A percentile compares a stretch with the other conserved stretches of the same genome.
Conservation (phyloP, 2,329 filamentous ascomycete species). For the Fusarium sp. region DNA sequence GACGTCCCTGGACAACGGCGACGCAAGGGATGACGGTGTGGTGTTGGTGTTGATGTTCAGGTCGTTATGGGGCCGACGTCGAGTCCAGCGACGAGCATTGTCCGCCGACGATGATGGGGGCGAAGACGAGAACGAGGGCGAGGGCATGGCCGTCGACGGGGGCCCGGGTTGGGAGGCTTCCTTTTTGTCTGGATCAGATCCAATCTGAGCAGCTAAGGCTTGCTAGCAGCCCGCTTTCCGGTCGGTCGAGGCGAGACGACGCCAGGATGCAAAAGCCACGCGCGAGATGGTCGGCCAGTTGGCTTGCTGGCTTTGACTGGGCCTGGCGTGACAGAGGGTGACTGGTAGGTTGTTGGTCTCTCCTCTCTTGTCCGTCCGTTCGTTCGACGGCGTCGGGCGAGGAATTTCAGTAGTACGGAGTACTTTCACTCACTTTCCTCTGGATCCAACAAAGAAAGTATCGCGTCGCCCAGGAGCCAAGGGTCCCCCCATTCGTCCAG, state of each 20-base stretch:
- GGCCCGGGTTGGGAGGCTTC: constrained; percentile 24
- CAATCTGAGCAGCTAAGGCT: constrained; percentile 28
- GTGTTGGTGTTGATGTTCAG: constrained; percentile 40
- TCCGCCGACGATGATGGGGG: constrained; percentile 30
- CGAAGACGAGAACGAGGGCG: constrained; percentile 23
- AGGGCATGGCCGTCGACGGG: constrained; percentile 34
- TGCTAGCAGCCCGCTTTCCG: constrained; percentile 15
- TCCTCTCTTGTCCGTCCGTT: neutral
- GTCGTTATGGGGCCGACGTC: constrained; percentile 39
- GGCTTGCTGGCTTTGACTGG: constrained; percentile 34
- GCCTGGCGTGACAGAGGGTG: constrained; percentile 41
- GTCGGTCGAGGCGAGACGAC: constrained; percentile 15
- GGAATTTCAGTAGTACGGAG: constrained; percentile 32
- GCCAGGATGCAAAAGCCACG: constrained; percentile 41
- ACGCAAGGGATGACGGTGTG: constrained; percentile 35
- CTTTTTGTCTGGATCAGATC: constrained; percentile 35
- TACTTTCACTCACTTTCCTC: constrained; percentile 12
- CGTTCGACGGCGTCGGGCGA: constrained; percentile 25
- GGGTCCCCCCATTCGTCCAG: constrained; percentile 16
- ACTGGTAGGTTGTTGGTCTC: constrained; percentile 21
- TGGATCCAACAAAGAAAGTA: constrained; percentile 15
- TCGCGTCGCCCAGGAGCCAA: constrained; percentile 20
- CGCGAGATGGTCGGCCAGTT: constrained; percentile 29
- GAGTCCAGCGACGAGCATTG: constrained; percentile 41
- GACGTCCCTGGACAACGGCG: constrained; percentile 24